phyloP scores from a whole-genome alignment of 345 rosid genomes.

The Carallia brachiata region DNA sequence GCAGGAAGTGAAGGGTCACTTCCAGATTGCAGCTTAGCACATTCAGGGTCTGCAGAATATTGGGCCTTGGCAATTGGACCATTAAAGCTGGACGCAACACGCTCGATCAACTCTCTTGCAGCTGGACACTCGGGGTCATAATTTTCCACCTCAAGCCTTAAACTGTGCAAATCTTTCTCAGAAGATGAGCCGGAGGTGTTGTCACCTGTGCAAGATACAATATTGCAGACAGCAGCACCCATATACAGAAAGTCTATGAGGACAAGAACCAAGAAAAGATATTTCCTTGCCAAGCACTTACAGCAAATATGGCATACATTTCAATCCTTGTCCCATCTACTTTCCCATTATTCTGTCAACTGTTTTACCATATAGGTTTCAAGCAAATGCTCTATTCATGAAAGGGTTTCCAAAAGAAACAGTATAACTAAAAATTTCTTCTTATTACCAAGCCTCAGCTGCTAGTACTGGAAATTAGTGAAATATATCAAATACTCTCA shows the following conservation, averaged over 20 bases:
- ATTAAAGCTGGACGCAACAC: conserved; percentile 29
- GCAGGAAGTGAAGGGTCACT: conserved; percentile 17
- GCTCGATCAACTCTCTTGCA: conserved; percentile 27
- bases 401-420: too few species aligned
- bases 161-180: conserved; percentile 46
- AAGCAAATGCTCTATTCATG: too few species aligned
- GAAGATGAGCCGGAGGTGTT: conserved; percentile 35
- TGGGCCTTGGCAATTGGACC: conserved; percentile 24
- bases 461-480: too few species aligned
- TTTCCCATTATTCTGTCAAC: too few species aligned
- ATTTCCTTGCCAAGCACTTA: not conserved
- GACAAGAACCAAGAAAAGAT: not conserved
- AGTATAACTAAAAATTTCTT: too few species aligned
- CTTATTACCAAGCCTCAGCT: too few species aligned
- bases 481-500: too few species aligned
- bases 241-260: conserved; percentile 2
- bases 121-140: conserved; percentile 40
- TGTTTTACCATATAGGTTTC: too few species aligned
- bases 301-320: not conserved
- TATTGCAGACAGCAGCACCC: not conserved
- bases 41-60: conserved; percentile 27
- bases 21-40: conserved; percentile 22
- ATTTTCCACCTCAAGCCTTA: conserved; percentile 43
- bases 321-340: too few species aligned
- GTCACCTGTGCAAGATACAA: conserved; percentile 36